Base-by-base conservation (phyloP, 176 grass and related monocot genomes). In the Bothriochloa decipiens region DNA sequence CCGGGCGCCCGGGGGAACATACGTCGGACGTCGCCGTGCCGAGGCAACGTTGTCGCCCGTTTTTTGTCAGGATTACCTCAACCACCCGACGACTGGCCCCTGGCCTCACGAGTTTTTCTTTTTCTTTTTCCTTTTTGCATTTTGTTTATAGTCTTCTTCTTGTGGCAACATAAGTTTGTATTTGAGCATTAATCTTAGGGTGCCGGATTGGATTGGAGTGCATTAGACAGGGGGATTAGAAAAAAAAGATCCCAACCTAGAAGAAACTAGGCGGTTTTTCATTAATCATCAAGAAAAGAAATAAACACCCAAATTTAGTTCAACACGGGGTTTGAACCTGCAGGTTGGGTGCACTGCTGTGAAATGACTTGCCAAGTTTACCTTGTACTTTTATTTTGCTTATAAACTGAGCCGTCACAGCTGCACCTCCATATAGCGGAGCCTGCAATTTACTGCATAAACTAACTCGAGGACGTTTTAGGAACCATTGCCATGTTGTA, bases 61-160 rank as follows among this genome's bases (percentile, higher is more conserved):
- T 89, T 81, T n/a, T 86, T 90, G 83, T 78, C 79, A 72, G 73
- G 66, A 74, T 82, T 82, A 68, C 46, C 88, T 81, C 88, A 86
- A 86, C 83, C 26, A 86, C 88, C 84, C 11, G 67, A 74, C 78
- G 41, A 72, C 6, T 6, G 43, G 0, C 43, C 13, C 45, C 12
- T 37, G 6, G n/a, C 22, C 71, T 36, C 80, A 6, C 32, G 37
- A 57, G 41, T 3, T 69, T 23, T 55, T 17, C 17, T 40, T 70
- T 68, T 69, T 42, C 17, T 17, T 8, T n/a, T 70, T 68, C 37
- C 6, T 41, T 41, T 41, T 43, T 20, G 1, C 5, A 53, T 53
- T 53, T 18, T 32, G 45, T 43, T 22, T 8, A 1, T 6, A 1
- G 4, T 53, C 65, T 77, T 85, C 40, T 76, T 85, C 50, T 63